Evolutionary conservation across 208 protist genomes (phyloP), one percentile per base, ranked within the genome.

Genomic region (Vickermania spadyakhi): DNA sequence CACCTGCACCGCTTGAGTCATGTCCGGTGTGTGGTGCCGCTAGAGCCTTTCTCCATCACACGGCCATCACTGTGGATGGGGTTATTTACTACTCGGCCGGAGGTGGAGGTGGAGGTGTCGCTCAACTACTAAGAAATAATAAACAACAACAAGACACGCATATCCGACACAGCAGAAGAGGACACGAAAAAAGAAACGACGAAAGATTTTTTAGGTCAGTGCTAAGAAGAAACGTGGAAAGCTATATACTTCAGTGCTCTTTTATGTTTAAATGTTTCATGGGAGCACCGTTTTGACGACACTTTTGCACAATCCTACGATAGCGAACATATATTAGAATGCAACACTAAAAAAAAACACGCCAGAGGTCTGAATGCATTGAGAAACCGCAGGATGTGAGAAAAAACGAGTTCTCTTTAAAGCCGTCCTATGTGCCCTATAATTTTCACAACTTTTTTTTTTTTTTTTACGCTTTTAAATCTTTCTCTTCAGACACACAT

Each of bases 21-120:
- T n/a, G n/a, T n/a, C n/a, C n/a, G n/a, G n/a, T n/a, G n/a, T n/a
- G n/a, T n/a, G n/a, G 69, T 95, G 42, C 68, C 75, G 57, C 58
- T 89, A 41, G 66, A 65, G 3, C 25, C 77, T 58, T 90, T 85
- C 59, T 60, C 81, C 29, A 64, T 93, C 18, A 70, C 74, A 25
- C 72, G 62, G 3, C 91, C 70, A 53, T 73, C 72, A 18, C 53
- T 84, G 28, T 82, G 80, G 70, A 57, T 89, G 52, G 85, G 85
- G 7, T 62, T 95, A 0, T 89, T 95, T 41, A 76, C 71, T 3
- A 73, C 89, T 49, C 79, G 70, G 2, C 79, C 81, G 30, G 72
- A 64, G 23, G 83, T 95, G 11, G 72, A 82, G 62, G 83, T 95
- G 52, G 83, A 91, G 68, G 50, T 22, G 21, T 45, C 23, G 22